Conservation (phyloP, 495 filamentous ascomycete genomes). For the Aspergillus biplanus region DNA sequence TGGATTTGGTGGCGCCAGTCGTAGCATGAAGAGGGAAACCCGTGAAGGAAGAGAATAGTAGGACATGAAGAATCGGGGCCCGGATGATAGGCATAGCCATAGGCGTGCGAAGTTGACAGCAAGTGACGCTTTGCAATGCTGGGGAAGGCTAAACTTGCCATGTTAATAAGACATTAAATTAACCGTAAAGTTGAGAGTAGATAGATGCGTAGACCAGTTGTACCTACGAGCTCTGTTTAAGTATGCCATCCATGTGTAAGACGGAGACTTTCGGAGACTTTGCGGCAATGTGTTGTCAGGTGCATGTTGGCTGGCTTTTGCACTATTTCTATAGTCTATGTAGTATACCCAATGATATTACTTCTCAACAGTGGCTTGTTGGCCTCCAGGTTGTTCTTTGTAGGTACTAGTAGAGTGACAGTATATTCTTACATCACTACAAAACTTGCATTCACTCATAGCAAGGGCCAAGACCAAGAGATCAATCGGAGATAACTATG, state of each 20-base stretch:
- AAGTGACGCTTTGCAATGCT: conserved; percentile 16
- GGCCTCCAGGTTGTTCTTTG: too few relatives aligned
- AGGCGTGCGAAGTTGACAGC: conserved; percentile 33
- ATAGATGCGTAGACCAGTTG: not conserved
- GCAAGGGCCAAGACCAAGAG: too few relatives aligned
- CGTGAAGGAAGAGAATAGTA: conserved; percentile 49
- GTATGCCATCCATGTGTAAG: conserved; percentile 6
- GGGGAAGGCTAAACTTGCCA: conserved; percentile 28
- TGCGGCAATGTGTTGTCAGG: not conserved
- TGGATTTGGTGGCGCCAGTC: conserved; percentile 50
- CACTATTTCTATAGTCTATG: not conserved
- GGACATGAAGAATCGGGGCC: conserved; percentile 26
- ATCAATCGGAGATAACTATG: too few relatives aligned
- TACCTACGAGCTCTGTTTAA: not conserved
- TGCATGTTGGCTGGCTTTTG: not conserved
- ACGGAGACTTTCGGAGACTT: conserved; percentile 20
- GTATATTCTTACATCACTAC: too few relatives aligned
- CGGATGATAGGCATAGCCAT: conserved; percentile 37
- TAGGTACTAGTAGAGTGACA: too few relatives aligned
- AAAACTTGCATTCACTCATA: too few relatives aligned
- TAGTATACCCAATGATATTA: too few relatives aligned
- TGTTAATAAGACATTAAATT: not conserved
- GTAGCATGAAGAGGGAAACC: conserved; percentile 45
- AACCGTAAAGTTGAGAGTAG: not conserved
- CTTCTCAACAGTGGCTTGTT: too few relatives aligned